Evolutionary conservation across 768 basidiomycete species (phyloP).

Genomic region (Chalciporus sphaerocephalus): DNA sequence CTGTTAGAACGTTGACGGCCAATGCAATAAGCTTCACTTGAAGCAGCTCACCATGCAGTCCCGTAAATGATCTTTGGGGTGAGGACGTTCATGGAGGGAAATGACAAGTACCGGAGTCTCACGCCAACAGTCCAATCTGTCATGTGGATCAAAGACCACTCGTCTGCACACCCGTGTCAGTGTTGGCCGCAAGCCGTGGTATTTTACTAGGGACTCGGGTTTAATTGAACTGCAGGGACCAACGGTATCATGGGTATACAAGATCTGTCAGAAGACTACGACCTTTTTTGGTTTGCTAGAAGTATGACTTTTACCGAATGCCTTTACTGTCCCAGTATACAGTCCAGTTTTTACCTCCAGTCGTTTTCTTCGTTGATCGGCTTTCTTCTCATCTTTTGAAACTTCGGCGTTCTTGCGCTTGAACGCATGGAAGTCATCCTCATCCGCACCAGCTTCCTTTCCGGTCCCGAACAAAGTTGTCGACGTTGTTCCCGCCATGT

Average conservation of each 20-base stretch:
- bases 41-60: conserved; percentile 49
- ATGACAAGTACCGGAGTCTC: conserved; percentile 13
- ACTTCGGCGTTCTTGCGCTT: conserved; percentile 61
- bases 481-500: conserved; percentile 33
- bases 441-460: conserved; percentile 73
- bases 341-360: conserved; percentile 43
- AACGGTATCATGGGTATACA: background rate
- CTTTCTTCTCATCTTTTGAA: conserved; percentile 53
- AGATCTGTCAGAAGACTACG: conserved; percentile 41
- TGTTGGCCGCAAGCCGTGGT: too few relatives aligned
- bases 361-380: conserved; percentile 39
- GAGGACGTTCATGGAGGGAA: conserved; percentile 28
- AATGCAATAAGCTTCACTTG: background rate
- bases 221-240: too few relatives aligned
- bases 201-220: too few relatives aligned
- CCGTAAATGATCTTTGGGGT: conserved; percentile 53
- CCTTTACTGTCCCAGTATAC: conserved; percentile 38
- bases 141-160: background rate
- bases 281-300: conserved; percentile 40
- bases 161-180: too few relatives aligned
- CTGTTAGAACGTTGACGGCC: conserved; percentile 33
- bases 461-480: conserved; percentile 31
- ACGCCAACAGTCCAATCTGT: conserved; percentile 6
- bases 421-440: conserved; percentile 89
- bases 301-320: conserved; percentile 27